These are phyloP conservation scores for Metschnikowia kunwiensis DNA, from an alignment of 805 yeast genomes.

Conservation along the genomic window DNA sequence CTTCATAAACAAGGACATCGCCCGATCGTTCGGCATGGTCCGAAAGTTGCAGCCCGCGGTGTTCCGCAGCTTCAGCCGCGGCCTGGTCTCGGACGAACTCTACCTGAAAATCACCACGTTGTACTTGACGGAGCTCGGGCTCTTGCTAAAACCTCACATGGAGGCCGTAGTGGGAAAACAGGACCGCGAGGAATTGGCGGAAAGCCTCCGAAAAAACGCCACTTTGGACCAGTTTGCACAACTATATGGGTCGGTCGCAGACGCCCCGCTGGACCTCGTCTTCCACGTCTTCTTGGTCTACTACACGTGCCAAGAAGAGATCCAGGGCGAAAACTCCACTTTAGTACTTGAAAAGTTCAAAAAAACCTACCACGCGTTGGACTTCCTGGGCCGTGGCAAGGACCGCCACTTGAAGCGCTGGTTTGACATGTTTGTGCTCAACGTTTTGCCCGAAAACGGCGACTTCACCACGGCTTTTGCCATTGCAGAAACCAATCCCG, in stretches of 20 bases:
- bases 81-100: conserved; percentile 26
- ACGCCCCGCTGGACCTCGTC: conserved; percentile 33
- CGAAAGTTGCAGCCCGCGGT: conserved; percentile 22
- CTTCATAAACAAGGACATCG: conserved; percentile 38
- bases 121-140: conserved; percentile 37
- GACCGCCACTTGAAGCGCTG: conserved; percentile 23
- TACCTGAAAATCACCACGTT: conserved; percentile 34
- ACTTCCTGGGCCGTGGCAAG: conserved; percentile 7
- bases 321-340: conserved; percentile 11
- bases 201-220: conserved; percentile 18
- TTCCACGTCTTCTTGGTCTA: conserved; percentile 31
- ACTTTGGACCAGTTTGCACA: conserved; percentile 19
- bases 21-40: conserved; percentile 29
- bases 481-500: conserved; percentile 25
- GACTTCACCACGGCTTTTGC: conserved; percentile 26
- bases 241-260: conserved; percentile 20
- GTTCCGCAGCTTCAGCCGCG: conserved; percentile 22
- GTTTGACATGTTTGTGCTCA: conserved; percentile 33
- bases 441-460: conserved; percentile 32
- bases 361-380: conserved; percentile 12
- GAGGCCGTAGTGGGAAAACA: conserved; percentile 6
- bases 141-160: conserved; percentile 13
- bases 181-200: conserved; percentile 12
- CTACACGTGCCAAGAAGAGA: conserved; percentile 25
- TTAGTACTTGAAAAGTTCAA: conserved; percentile 14